phyloP scores from a whole-genome alignment of 2,329 filamentous ascomycete genomes.

The Pseudocercospora cruenta region DNA sequence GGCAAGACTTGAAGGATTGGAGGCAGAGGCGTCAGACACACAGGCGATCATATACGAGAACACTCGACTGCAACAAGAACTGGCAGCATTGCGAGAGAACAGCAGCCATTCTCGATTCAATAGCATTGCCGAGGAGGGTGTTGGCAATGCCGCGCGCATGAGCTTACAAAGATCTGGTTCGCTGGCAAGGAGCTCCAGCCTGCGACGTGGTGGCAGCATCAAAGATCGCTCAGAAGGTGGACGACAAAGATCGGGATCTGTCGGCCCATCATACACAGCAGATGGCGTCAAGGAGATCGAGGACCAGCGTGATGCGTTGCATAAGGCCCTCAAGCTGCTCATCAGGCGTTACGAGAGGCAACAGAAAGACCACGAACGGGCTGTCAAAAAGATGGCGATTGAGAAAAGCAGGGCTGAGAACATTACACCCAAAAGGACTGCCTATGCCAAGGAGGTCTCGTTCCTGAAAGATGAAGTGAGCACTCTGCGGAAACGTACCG shows the following conservation, averaged over 20 bases:
- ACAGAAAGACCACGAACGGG: slow-evolving; percentile 80
- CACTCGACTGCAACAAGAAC: slow-evolving; percentile 83
- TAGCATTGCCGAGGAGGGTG: slow-evolving; percentile 64
- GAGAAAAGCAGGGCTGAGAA: slow-evolving; percentile 74
- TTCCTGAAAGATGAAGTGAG: slow-evolving; percentile 83
- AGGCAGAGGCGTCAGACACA: slow-evolving; percentile 71
- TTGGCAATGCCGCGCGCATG: slow-evolving; percentile 38
- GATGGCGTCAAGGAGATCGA: slow-evolving; percentile 80
- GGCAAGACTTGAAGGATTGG: slow-evolving; percentile 75
- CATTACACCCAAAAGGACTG: slow-evolving; percentile 71
- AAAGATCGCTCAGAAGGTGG: slow-evolving; percentile 41
- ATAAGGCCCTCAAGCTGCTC: slow-evolving; percentile 81
- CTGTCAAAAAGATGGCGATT: slow-evolving; percentile 72
- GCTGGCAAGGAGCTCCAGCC: slow-evolving; percentile 57
- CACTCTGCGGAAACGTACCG: slow-evolving; percentile 79
- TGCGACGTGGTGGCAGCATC: slow-evolving; percentile 36
- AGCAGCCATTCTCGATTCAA: slow-evolving; percentile 55
- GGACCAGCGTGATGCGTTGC: slow-evolving; percentile 88
- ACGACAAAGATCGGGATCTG: slow-evolving; percentile 50
- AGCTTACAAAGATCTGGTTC: slow-evolving; percentile 57
- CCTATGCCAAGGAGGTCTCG: slow-evolving; percentile 82
- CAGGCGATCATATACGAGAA: slow-evolving; percentile 78
- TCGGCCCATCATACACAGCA: slow-evolving; percentile 30
- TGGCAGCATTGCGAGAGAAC: slow-evolving; percentile 65
- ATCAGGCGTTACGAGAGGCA: slow-evolving; percentile 85